These are phyloP conservation scores for Pichia pseudocactophila DNA, from an alignment of 805 yeast species.

Conservation along the genomic window DNA sequence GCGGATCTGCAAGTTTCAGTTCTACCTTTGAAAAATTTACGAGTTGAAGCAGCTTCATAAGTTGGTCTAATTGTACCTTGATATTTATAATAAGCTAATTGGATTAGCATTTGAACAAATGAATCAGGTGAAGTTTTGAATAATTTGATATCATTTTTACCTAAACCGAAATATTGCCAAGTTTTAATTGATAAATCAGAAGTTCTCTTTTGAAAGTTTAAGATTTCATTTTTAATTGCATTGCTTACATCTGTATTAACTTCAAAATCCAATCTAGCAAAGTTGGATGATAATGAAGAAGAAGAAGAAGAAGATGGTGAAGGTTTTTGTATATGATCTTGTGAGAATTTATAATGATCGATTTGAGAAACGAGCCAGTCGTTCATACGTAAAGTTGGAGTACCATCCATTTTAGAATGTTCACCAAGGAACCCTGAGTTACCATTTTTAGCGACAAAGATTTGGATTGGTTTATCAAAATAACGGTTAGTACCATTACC, in stretches of 20 bases:
- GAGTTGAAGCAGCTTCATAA: slow-evolving; percentile 92
- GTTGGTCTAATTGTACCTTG: slow-evolving; percentile 80
- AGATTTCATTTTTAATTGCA: slow-evolving; percentile 48
- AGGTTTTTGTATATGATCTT: neutral
- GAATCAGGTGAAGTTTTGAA: slow-evolving; percentile 91
- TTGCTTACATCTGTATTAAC: slow-evolving; percentile 41
- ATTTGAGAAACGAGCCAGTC: slow-evolving; percentile 53
- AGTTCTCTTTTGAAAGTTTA: slow-evolving; percentile 44
- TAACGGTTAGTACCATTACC: slow-evolving; percentile 93
- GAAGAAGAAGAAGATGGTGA: neutral
- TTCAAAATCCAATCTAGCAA: slow-evolving; percentile 43
- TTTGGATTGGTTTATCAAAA: slow-evolving; percentile 87
- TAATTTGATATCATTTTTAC: slow-evolving; percentile 76
- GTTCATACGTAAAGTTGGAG: slow-evolving; percentile 85
- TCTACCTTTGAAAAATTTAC: slow-evolving; percentile 81
- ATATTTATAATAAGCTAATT: slow-evolving; percentile 80
- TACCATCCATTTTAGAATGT: slow-evolving; percentile 97
- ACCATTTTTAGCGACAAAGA: slow-evolving; percentile 73
- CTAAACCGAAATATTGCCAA: slow-evolving; percentile 76
- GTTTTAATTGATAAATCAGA: slow-evolving; percentile 65
- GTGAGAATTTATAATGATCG: slow-evolving; percentile 13
- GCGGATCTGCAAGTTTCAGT: slow-evolving; percentile 91
- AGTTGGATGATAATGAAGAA: neutral
- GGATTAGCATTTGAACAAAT: slow-evolving; percentile 81
- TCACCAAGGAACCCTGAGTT: slow-evolving; percentile 91